phyloP scores from a whole-genome alignment of 805 yeast genomes.

The Ogataea polymorpha region DNA sequence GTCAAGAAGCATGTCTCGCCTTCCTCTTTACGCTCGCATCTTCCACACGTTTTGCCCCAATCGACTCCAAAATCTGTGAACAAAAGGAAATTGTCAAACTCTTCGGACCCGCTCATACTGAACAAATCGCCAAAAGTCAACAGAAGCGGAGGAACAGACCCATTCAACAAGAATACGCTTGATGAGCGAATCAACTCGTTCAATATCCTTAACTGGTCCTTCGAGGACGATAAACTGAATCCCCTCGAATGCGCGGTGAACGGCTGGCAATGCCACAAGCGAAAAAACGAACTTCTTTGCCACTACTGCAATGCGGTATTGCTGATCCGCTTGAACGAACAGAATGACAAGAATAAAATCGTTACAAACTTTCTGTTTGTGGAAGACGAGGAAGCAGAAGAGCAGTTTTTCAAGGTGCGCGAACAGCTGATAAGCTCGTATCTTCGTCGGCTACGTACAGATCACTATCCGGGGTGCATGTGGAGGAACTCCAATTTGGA shows the following conservation, averaged over 20 bases:
- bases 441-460: constrained; percentile 22
- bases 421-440: constrained; percentile 27
- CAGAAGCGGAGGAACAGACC: constrained; percentile 11
- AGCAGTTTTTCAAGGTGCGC: constrained; percentile 15
- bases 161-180: constrained; percentile 30
- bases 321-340: constrained; percentile 26
- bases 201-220: constrained; percentile 46
- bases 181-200: constrained; percentile 42
- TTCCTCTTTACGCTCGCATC: constrained; percentile 14
- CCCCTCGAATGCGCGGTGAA: constrained; percentile 48
- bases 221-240: constrained; percentile 33
- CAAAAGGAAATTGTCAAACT: constrained; percentile 24
- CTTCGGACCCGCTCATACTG: constrained; percentile 12
- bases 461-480: constrained; percentile 30
- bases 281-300: constrained; percentile 35
- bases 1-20: constrained; percentile 8
- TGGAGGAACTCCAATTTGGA: constrained; percentile 20
- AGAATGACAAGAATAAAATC: constrained; percentile 9
- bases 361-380: constrained; percentile 17
- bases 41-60: constrained; percentile 15
- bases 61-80: constrained; percentile 14
- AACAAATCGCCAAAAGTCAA: constrained; percentile 1
- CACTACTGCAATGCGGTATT: constrained; percentile 32
- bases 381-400: constrained; percentile 24
- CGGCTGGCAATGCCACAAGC: constrained; percentile 48